Base-by-base conservation (phyloP, 805 yeast species). In the Monosporozyma aerobia region DNA sequence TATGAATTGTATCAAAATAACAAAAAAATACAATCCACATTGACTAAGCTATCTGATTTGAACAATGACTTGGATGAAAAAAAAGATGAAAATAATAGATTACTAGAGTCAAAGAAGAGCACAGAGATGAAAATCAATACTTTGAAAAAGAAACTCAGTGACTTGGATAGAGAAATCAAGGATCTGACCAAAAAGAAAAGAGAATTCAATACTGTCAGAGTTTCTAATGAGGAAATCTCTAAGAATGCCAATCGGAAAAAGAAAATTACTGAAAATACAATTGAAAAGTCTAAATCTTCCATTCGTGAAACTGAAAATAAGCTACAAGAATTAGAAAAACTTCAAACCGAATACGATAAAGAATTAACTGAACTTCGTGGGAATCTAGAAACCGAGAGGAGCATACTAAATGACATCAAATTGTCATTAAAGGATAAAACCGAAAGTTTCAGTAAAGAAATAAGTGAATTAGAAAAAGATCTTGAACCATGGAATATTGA, bases 401-500 rank as follows among this genome's bases (percentile, higher is more conserved):
- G 62, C 0, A 71, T 70, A n/a, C 69, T 92, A 23, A 85, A 82
- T 51, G 76, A 76, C 27, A 81, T 90, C 11, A 80, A 90, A 60
- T 58, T 74, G 7, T 80, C 79, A 30, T 74, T 94, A 47, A 81
- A 88, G 8, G 83, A 80, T 47, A 87, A 88, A 63, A 92, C 98
- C 0, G 76, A 81, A 10, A 81, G 71, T 2, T 76, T 85, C 52
- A 79, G 90, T 0, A 77, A 75, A 8, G 77, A 86, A 60, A 85
- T 90, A 50, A 85, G 80, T 57, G 59, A 62, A 13, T 69, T 82
- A 41, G 90, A 87, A 63, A 75, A 73, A 7, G 75, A 83, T 54
- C 69, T 89, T 6, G 90, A 87, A 58, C 99, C 98, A 0, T 89
- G 95, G 90, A 81, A 80, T 54, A 83, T 78, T 29, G 77, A 81